Conservation (phyloP, 2,329 filamentous ascomycete species). For the Aspergillus cejpii region DNA sequence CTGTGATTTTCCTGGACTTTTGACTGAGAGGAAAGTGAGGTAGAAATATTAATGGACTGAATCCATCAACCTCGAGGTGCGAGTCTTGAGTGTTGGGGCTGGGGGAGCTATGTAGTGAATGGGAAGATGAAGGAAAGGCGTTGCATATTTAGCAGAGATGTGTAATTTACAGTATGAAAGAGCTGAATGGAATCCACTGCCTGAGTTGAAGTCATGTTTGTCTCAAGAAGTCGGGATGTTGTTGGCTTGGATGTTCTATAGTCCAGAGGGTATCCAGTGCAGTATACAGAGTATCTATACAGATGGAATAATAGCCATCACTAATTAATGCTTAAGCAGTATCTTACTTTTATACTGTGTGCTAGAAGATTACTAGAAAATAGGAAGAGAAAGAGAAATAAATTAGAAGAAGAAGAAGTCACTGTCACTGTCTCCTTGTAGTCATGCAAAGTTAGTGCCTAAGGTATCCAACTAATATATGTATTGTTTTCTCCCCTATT, state of each 20-base stretch:
- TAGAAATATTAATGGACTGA: not conserved
- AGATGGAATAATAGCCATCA: not conserved
- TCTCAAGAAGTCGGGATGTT: not conserved
- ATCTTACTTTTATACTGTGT: too few relatives aligned
- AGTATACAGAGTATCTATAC: conserved; percentile 3
- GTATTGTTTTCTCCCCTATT: not conserved
- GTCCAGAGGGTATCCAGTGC: conserved; percentile 2
- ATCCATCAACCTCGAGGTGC: not conserved
- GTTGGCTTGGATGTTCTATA: not conserved
- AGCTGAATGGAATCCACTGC: not conserved
- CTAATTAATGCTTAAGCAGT: not conserved
- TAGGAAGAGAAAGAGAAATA: too few relatives aligned
- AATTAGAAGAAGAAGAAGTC: too few relatives aligned
- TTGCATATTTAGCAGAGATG: not conserved
- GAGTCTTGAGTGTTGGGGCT: not conserved
- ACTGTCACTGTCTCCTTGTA: too few relatives aligned
- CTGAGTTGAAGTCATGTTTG: not conserved
- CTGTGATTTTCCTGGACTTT: too few relatives aligned
- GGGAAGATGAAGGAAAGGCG: not conserved
- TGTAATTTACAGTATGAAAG: not conserved
- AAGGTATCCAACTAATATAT: not conserved
- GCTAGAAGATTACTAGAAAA: too few relatives aligned
- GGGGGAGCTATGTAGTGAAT: not conserved
- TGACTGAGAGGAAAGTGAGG: too few relatives aligned
- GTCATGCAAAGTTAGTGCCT: not conserved